Conservation (phyloP, 2,329 filamentous ascomycete species). For the Madurella mycetomatis region DNA sequence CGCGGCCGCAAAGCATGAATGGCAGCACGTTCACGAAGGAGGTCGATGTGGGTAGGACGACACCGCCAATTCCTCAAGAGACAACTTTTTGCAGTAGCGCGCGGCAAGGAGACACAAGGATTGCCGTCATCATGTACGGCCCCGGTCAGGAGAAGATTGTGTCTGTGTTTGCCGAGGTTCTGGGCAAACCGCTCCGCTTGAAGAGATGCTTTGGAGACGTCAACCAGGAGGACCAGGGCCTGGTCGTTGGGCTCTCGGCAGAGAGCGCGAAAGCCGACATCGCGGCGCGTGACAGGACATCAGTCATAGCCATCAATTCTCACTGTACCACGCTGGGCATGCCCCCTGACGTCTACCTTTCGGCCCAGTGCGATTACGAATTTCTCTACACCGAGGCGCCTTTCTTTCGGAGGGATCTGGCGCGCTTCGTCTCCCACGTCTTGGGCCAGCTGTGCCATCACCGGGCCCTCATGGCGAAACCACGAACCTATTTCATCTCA, state of each 20-base stretch:
- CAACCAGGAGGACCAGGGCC: slow-evolving; percentile 51
- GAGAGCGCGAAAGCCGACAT: slow-evolving; percentile 55
- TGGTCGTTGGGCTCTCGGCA: slow-evolving; percentile 64
- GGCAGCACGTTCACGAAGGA: slow-evolving; percentile 28
- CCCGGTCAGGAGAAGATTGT: slow-evolving; percentile 70
- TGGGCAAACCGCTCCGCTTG: slow-evolving; percentile 67
- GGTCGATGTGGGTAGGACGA: slow-evolving; percentile 30
- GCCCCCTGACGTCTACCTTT: slow-evolving; percentile 62
- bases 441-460: slow-evolving; percentile 76
- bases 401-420: slow-evolving; percentile 70
- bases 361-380: slow-evolving; percentile 73
- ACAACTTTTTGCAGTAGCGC: slow-evolving; percentile 43
- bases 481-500: slow-evolving; percentile 77
- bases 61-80: slow-evolving; percentile 32
- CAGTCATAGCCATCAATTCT: slow-evolving; percentile 68
- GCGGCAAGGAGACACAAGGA: slow-evolving; percentile 52
- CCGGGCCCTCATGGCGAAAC: slow-evolving; percentile 70
- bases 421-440: slow-evolving; percentile 74
- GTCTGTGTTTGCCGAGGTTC: slow-evolving; percentile 69
- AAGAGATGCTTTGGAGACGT: slow-evolving; percentile 53
- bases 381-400: slow-evolving; percentile 73
- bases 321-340: slow-evolving; percentile 70
- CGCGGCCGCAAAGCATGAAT: slow-evolving; percentile 26
- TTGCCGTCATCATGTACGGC: slow-evolving; percentile 65
- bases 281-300: slow-evolving; percentile 50